Evolutionary conservation across 1,139 yeast species (phyloP).

Genomic region (Trichomonascaceae sp.): DNA sequence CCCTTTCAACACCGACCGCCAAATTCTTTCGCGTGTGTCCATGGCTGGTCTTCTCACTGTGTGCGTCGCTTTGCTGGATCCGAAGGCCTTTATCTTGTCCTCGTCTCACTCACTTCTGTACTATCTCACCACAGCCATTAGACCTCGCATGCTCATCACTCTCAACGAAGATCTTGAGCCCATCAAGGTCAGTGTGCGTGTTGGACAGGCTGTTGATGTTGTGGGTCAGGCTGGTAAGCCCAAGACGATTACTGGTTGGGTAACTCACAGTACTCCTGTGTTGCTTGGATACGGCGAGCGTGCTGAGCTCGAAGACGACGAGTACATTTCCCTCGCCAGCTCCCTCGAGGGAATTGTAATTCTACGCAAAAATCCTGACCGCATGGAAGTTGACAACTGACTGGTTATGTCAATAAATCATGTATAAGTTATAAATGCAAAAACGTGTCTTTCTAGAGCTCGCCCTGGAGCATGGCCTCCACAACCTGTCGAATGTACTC

Average conservation of each 20-base stretch:
- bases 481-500: constrained; percentile 29
- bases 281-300: constrained; percentile 87
- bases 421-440: constrained; percentile 4
- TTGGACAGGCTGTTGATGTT: constrained; percentile 97
- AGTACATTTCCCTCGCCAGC: constrained; percentile 70
- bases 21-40: constrained; percentile 75
- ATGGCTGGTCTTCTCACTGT: constrained; percentile 84
- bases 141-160: constrained; percentile 87
- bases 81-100: constrained; percentile 49
- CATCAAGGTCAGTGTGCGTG: constrained; percentile 88
- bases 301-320: constrained; percentile 93
- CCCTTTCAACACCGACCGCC: constrained; percentile 84
- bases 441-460: constrained; percentile 14
- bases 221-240: constrained; percentile 99
- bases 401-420: constrained; percentile 1
- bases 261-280: constrained; percentile 95
- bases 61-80: constrained; percentile 73
- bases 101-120: constrained; percentile 74
- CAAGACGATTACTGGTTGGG: constrained; percentile 98
- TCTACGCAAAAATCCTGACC: constrained; percentile 80
- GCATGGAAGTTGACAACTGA: constrained; percentile 50
- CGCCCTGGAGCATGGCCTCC: constrained; percentile 30
- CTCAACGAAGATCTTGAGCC: constrained; percentile 85
- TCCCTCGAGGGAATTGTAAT: constrained; percentile 90
- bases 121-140: constrained; percentile 77